Conservation (phyloP, 768 basidiomycete genomes). For the Hericium alpestre region DNA sequence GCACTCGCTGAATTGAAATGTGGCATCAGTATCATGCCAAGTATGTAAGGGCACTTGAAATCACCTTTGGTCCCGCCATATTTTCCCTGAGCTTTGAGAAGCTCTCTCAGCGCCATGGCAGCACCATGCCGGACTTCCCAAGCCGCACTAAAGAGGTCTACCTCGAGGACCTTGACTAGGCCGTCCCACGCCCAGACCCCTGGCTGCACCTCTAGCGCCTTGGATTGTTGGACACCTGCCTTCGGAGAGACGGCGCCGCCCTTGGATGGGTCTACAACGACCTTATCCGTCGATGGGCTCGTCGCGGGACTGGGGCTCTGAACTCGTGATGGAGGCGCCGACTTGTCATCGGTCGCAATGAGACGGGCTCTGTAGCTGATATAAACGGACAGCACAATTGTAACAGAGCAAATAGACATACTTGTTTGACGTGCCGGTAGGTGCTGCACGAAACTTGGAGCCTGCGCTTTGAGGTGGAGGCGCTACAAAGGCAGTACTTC, state of each 20-base stretch:
- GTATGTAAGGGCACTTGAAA: constrained; percentile 6
- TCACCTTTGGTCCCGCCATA: constrained; percentile 75
- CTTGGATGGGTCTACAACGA: constrained; percentile 69
- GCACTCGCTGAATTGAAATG: constrained; percentile 33
- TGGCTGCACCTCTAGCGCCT: constrained; percentile 62
- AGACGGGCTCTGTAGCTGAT: constrained; percentile 51
- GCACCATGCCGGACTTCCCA: constrained; percentile 97
- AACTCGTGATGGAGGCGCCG: constrained; percentile 35
- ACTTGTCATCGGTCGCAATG: constrained; percentile 51
- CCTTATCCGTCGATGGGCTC: constrained; percentile 45
- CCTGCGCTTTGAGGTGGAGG: constrained; percentile 38
- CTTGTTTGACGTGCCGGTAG: constrained; percentile 53
- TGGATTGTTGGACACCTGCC: constrained; percentile 55
- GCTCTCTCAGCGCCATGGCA: constrained; percentile 80
- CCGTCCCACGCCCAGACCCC: constrained; percentile 86
- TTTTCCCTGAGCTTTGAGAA: constrained; percentile 75
- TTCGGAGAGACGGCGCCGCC: constrained; percentile 80
- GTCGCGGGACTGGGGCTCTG: constrained; percentile 41
- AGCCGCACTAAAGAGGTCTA: constrained; percentile 71
- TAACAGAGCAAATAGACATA: constrained; percentile 17
- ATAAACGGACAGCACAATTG: background rate
- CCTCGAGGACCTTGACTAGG: constrained; percentile 65
- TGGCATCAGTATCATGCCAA: background rate
- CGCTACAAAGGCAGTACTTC: constrained; percentile 73
- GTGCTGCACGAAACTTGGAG: constrained; percentile 50